Evolutionary conservation across 345 rosid species (phyloP), one percentile per base, ranked within the genome.

Genomic region (Gossypium longicalyx): DNA sequence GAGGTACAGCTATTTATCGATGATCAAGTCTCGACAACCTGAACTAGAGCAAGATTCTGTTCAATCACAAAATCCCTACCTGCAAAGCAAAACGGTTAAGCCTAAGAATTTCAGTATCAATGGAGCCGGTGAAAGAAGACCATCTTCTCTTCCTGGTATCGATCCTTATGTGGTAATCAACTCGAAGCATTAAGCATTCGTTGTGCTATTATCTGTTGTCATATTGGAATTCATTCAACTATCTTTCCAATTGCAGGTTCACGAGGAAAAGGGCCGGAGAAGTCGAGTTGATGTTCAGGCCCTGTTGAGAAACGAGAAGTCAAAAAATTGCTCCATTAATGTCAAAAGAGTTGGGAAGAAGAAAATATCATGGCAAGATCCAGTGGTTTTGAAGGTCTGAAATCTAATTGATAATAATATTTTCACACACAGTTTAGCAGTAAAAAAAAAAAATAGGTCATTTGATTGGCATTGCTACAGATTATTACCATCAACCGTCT

Each of bases 351-450:
- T 67, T 38, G 78, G 52, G 61, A 77, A 76, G 80, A 82, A 83
- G 80, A 83, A 77, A 74, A 80, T 81, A 63, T 73, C 82, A 64
- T 79, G 84, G 85, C 83, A 73, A 75, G 89, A 86, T 82, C 86
- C 58, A 41, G 75, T 75, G 67, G 76, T 59, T 76, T 43, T 73
- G 67, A 63, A 62, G 49, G 61, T 60, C 22, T 73, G 23, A 56
- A 47, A 20, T 20, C 62, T 51, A 76, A 63, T 51, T 59, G 59
- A 67, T n/a, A 60, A 60, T 23, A 59, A 72, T 44, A 12, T 54
- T 53, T 56, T 44, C 27, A 1, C 12, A 11, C 15, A 43, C 9
- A 16, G 51, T 66, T 56, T 20, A 58, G 52, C 72, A 3, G 23
- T 51, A 25, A 25, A 52, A 53, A 8, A 11, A 19, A 25, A 70